A percentile compares a stretch with the other conserved stretches of the same genome.
Conservation (phyloP, 495 filamentous ascomycete genomes). For the Thermothielavioides terrestris region DNA sequence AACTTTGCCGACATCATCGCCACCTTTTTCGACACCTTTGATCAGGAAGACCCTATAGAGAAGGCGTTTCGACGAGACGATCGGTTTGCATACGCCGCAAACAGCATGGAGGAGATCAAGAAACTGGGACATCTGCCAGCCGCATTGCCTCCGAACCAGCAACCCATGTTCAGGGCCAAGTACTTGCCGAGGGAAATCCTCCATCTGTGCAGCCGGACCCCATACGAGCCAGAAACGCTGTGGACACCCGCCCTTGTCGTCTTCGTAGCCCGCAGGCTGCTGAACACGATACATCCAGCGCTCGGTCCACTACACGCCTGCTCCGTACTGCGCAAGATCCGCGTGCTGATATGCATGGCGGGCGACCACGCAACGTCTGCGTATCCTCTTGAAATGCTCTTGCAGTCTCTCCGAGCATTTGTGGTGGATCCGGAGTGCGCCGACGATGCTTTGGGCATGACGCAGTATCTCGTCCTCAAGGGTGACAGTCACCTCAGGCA, state of each 20-base stretch:
- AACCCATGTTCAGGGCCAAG: constrained; percentile 75
- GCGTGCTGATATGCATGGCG: constrained; percentile 70
- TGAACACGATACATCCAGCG: constrained; percentile 77
- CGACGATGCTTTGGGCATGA: constrained; percentile 82
- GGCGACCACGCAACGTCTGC: constrained; percentile 58
- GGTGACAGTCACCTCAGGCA: constrained; percentile 57
- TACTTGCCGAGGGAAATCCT: constrained; percentile 65
- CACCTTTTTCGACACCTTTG: constrained; percentile 68
- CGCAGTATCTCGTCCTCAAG: constrained; percentile 70
- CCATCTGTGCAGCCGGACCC: constrained; percentile 62
- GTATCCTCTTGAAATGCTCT: constrained; percentile 87
- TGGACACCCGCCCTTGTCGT: constrained; percentile 72
- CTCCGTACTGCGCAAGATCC: constrained; percentile 74
- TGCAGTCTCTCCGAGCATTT: constrained; percentile 72
- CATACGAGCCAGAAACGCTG: constrained; percentile 52
- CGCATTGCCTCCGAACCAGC: constrained; percentile 61
- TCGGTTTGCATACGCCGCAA: constrained; percentile 47
- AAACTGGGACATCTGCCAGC: constrained; percentile 50
- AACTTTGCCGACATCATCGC: constrained; percentile 72
- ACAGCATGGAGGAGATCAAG: constrained; percentile 59
- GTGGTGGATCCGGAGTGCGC: constrained; percentile 75
- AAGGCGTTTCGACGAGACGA: constrained; percentile 59
- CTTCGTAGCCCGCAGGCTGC: constrained; percentile 65
- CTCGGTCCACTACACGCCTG: constrained; percentile 80
- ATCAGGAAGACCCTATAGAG: constrained; percentile 56